Conservation (phyloP, 164 flowering plant genomes). For the Stephania yunnanensis region DNA sequence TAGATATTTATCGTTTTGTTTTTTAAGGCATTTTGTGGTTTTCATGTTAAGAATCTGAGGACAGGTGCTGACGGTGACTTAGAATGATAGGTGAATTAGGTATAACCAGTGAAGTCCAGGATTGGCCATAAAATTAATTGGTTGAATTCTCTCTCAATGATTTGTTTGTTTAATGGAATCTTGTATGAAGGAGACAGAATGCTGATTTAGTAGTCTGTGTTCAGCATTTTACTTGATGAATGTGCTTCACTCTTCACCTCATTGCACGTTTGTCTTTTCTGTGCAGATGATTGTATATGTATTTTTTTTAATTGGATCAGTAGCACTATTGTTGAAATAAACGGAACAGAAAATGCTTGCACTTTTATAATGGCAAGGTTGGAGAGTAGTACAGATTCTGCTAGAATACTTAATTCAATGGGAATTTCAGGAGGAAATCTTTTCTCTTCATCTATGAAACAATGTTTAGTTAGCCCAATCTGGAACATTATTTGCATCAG, state of each 20-base stretch:
- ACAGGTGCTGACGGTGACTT: neutral
- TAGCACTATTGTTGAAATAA: too few species aligned
- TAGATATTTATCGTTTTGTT: neutral
- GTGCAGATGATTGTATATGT: neutral
- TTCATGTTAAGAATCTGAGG: neutral
- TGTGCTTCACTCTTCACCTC: neutral
- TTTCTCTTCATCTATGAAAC: too few species aligned
- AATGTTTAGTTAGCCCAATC: too few species aligned
- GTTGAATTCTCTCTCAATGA: neutral
- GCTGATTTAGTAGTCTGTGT: neutral
- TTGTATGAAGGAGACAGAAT: neutral
- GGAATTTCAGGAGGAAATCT: too few species aligned
- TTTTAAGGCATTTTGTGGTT: neutral
- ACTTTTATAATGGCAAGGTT: too few species aligned
- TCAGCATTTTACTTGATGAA: neutral
- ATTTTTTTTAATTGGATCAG: too few species aligned
- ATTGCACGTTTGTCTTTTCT: neutral
- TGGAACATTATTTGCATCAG: too few species aligned
- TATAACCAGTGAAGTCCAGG: too few species aligned
- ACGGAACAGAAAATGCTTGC: too few species aligned
- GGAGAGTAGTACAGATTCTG: too few species aligned
- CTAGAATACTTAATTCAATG: too few species aligned
- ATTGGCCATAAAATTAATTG: too few species aligned
- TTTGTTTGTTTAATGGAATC: neutral
- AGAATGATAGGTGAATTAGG: neutral